Evolutionary conservation across 2,329 filamentous ascomycete species (phyloP), one percentile per base, ranked within the genome.

Genomic region (Aspergillus aculeatus): DNA sequence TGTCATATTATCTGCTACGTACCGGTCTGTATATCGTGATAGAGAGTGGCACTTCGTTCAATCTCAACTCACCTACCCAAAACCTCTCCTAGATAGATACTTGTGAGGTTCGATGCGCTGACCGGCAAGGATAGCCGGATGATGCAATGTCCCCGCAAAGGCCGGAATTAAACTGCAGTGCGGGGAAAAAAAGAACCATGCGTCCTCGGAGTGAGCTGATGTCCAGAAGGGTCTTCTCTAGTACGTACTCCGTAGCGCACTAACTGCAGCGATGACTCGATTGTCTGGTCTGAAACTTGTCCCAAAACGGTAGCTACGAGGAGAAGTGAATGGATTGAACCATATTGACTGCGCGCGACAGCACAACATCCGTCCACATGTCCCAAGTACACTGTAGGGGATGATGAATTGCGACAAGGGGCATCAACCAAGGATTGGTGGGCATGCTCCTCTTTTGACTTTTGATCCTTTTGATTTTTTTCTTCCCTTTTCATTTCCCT

Each of bases 111-210:
- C 52, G 47, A 48, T 51, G 47, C 44, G 21, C 47, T 38, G 29
- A 29, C 58, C 24, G 49, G 54, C 47, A 61, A 61, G 23, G 23
- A 38, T 49, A 57, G 21, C 49, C 47, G 31, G 52, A 61, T 65
- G 66, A 64, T 64, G 63, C 60, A 62, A 62, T 59, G 59, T 68
- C 71, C 26, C 71, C 68, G 65, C 68, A 69, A 66, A 68, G 62
- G 59, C 58, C 54, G 62, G 60, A 59, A 51, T 60, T 65, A 57
- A 56, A 58, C 47, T 68, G 64, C 59, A 66, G 64, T 73, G 71
- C 69, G 71, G 71, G 71, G 70, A 59, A 63, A 52, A 49, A 57
- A 29, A 48, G 56, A 52, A 38, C 29, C 19, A 32, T 53, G 57
- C 44, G 24, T 11, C 14, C 23, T 51, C 21, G 21, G 14, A 23